Evolutionary conservation across 2,329 filamentous ascomycete genomes (phyloP), one percentile per base, ranked within the genome.

Genomic region (Talaromyces rugulosus): DNA sequence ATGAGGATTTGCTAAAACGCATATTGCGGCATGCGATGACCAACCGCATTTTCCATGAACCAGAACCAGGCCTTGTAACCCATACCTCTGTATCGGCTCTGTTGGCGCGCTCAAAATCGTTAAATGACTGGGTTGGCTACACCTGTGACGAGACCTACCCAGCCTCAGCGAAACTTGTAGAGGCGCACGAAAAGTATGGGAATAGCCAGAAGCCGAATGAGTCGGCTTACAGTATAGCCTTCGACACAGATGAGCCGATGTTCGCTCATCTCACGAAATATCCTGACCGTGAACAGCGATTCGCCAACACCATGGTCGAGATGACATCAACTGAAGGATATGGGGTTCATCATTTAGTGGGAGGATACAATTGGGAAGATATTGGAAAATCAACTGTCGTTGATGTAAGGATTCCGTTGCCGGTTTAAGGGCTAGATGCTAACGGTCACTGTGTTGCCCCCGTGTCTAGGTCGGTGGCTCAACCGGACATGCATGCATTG

Each of bases 21-120:
- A 51, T 75, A 5, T 62, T 75, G 18, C 65, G 68, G 9, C 65
- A 69, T 47, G 69, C 71, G 27, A 72, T 72, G 62, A 66, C 68
- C 16, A 67, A 72, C 60, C 66, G 64, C 5, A 62, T 74, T 11
- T 72, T 75, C 47, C 58, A 30, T 28, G 72, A 75, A 61, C 66
- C 71, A 4, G 58, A 66, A 31, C 58, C 66, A 8, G 71, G 69
- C 14, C 63, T 68, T 44, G 67, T 73, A 5, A 66, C 68, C 16
- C 70, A 74, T 62, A 73, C 67, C 8, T 56, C 64, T 23, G 58
- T 56, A 33, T 66, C 65, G 9, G 59, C 62, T 18, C 30, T 61
- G 14, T 59, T 65, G 16, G 60, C 50, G 3, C 28, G 57, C 8
- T 61, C 61, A 12, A 54, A 53, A 56, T 34, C 54, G 27, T 36